These are phyloP conservation scores for Solanum bulbocastanum DNA, from an alignment of 257 asterid genomes.

Conservation along the genomic window DNA sequence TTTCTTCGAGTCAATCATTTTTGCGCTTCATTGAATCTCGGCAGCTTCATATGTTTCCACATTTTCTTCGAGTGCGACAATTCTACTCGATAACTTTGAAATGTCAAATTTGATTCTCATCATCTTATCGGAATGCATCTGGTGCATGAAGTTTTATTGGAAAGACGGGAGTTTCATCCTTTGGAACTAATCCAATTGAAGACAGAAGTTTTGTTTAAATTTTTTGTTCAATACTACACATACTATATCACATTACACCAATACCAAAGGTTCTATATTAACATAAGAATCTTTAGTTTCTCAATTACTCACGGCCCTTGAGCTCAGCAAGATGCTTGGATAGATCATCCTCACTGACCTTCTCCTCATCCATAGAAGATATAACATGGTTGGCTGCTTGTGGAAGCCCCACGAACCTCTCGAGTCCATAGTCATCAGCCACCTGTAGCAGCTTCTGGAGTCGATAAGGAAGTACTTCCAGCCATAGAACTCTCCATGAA, in stretches of 20 bases:
- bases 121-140: neutral
- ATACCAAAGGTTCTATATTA: neutral
- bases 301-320: conserved; percentile 71
- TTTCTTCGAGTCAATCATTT: too few species aligned
- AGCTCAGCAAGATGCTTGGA: conserved; percentile 90
- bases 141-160: neutral
- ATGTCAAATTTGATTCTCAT: too few species aligned
- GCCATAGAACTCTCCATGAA: conserved; percentile 99
- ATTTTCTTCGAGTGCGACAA: too few species aligned
- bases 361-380: conserved; percentile 43
- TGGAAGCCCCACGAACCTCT: conserved; percentile 85
- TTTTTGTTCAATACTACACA: neutral
- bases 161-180: conserved; percentile 11
- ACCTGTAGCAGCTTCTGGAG: conserved; percentile 99
- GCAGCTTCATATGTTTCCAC: too few species aligned
- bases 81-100: too few species aligned
- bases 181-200: neutral
- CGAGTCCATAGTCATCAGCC: conserved; percentile 92
- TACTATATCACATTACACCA: neutral
- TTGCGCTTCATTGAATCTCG: too few species aligned
- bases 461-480: conserved; percentile 83
- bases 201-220: too few species aligned
- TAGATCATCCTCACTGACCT: conserved; percentile 81
- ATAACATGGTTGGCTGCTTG: conserved; percentile 73
- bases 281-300: neutral